Percentiles rank a stretch among this genome's conserved stretches.
Conservation (phyloP, 2,329 filamentous ascomycete species). For the Plectosphaerella plurivora region DNA sequence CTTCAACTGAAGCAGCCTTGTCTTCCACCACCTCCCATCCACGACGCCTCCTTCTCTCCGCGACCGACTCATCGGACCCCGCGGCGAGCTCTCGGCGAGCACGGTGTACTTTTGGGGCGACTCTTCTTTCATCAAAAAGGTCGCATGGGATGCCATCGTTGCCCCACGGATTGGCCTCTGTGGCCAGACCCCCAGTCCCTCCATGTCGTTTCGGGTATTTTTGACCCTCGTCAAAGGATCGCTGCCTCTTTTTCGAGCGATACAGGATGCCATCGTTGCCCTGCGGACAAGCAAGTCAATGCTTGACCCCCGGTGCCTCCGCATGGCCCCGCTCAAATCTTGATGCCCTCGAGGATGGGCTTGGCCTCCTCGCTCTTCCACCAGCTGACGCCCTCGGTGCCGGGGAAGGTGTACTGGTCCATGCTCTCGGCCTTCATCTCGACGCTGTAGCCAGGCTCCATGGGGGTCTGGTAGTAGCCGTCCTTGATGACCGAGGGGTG, state of each 20-base stretch:
- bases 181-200: conserved; percentile 12
- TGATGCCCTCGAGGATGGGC: conserved; percentile 62
- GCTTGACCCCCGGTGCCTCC: conserved; percentile 8
- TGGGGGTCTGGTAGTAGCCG: conserved; percentile 84
- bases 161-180: conserved; percentile 16
- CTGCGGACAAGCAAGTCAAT: conserved; percentile 17
- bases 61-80: neutral
- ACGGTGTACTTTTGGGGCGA: neutral
- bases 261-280: conserved; percentile 28
- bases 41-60: neutral
- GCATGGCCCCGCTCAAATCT: conserved; percentile 34
- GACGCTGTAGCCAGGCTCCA: conserved; percentile 80
- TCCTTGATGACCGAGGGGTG: conserved; percentile 76
- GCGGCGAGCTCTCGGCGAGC: neutral
- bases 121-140: neutral
- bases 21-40: neutral
- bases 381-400: conserved; percentile 75
- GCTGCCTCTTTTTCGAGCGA: conserved; percentile 8
- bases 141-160: conserved; percentile 22
- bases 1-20: too few species aligned
- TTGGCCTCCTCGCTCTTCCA: conserved; percentile 80
- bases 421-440: conserved; percentile 91
- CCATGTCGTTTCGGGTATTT: conserved; percentile 1
- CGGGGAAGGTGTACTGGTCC: conserved; percentile 73
- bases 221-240: conserved; percentile 10